These are phyloP conservation scores for Talaromyces stipitatus DNA, from an alignment of 495 filamentous ascomycete genomes.

Conservation along the genomic window DNA sequence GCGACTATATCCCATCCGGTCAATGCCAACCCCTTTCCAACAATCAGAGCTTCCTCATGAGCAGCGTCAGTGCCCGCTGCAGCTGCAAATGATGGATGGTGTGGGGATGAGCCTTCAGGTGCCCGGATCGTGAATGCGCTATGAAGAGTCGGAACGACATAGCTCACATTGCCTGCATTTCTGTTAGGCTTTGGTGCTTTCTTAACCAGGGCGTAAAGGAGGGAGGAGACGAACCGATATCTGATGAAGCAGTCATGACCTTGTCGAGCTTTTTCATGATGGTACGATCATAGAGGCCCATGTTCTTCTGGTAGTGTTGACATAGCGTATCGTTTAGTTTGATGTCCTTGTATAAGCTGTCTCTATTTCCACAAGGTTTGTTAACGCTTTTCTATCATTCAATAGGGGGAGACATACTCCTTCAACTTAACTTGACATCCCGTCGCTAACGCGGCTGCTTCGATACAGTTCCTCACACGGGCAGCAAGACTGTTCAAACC, in stretches of 20 bases:
- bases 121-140: conserved; percentile 48
- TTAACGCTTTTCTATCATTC: neutral
- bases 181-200: neutral
- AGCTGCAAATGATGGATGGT: conserved; percentile 53
- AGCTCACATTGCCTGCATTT: conserved; percentile 52
- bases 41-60: conserved; percentile 42
- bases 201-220: neutral
- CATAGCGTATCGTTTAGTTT: conserved; percentile 53
- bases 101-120: conserved; percentile 39
- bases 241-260: conserved; percentile 40
- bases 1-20: conserved; percentile 47
- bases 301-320: conserved; percentile 42
- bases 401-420: conserved; percentile 16
- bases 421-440: conserved; percentile 46
- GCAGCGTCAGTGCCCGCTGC: conserved; percentile 47
- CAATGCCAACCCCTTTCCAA: conserved; percentile 48
- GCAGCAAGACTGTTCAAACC: conserved; percentile 39
- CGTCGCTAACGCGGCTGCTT: conserved; percentile 53
- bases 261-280: conserved; percentile 42
- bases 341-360: conserved; percentile 50
- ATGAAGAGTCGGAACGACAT: conserved; percentile 55
- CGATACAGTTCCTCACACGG: conserved; percentile 50
- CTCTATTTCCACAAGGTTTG: conserved; percentile 7
- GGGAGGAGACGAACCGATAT: conserved; percentile 44
- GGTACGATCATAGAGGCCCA: conserved; percentile 37